Evolutionary conservation across 345 rosid genomes (phyloP), one percentile per base, ranked within the genome.

Genomic region (Eucalyptus curtisii): DNA sequence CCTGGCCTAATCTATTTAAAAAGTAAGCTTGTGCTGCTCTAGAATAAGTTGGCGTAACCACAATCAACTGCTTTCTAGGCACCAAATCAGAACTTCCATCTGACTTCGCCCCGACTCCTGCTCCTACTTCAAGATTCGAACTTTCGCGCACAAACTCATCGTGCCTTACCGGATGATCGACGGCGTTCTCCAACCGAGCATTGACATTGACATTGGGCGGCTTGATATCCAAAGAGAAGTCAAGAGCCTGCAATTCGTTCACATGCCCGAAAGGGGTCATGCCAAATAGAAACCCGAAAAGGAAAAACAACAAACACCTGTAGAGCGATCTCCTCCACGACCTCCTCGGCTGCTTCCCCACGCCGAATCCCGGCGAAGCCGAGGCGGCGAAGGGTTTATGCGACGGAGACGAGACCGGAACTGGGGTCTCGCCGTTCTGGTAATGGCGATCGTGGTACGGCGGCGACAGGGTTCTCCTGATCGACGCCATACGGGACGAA

Each of bases 381-480:
- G 87, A 52, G 64, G 87, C 87, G 25, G 87, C 84, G 44, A 96
- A 89, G n/a, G 96, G 92, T 42, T 94, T 93, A 25, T 90, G 93
- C 68, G 87, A 53, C 57, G 68, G 48, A 44, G 68, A 24, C 48
- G 47, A 12, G 86, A 87, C 88, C 91, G 94, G 86, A 89, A 91
- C 57, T 90, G 89, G 14, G 90, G 90, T 3, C 92, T 91, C 92
- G 25, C 96, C 96, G 88, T 93, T 94, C 81, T 89, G 94, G 89
- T 91, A 92, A 1, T 92, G 85, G 30, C 97, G 97, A 90, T 96
- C 96, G 86, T 90, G 95, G 89, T 91, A 88, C 6, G 98, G 99
- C 10, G 98, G 99, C 59, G 99, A 97, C 85, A 96, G 95, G 86
- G 99, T 95, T 89, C 99, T 95, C 86, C 99, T 96, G 93, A 96